Percentiles rank a stretch among this genome's conserved stretches.
phyloP scores from a whole-genome alignment of 805 yeast genomes.

The Cyberlindnera japonica region DNA sequence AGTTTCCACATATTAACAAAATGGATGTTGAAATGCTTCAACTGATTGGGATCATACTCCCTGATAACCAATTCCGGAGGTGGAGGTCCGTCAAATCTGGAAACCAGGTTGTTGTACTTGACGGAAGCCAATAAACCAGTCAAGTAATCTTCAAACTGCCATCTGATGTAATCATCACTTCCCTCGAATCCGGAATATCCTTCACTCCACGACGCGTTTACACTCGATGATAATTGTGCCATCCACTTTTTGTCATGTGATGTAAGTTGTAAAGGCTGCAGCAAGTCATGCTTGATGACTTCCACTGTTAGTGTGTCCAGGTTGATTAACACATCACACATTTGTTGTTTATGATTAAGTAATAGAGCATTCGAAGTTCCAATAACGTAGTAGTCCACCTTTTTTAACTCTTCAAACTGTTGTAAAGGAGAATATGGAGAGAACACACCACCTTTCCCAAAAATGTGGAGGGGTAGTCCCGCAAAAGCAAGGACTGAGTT shows the following conservation, averaged over 20 bases:
- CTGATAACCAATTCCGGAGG: conserved; percentile 30
- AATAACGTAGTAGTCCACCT: conserved; percentile 62
- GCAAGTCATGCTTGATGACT: conserved; percentile 41
- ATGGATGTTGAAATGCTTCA: conserved; percentile 38
- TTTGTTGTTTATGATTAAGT: conserved; percentile 54
- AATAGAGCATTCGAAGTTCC: conserved; percentile 89
- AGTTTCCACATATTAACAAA: conserved; percentile 52
- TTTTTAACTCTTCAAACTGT: conserved; percentile 71
- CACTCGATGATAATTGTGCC: conserved; percentile 45
- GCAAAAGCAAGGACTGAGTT: conserved; percentile 71
- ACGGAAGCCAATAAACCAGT: conserved; percentile 69
- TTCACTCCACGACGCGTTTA: conserved; percentile 31
- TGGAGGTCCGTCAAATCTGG: conserved; percentile 33
- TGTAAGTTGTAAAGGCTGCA: conserved; percentile 43
- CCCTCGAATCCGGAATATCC: conserved; percentile 55
- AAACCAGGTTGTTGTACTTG: conserved; percentile 60
- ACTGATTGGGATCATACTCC: conserved; percentile 30
- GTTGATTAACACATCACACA: conserved; percentile 71
- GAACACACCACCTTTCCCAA: conserved; percentile 83
- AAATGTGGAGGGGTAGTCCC: conserved; percentile 84
- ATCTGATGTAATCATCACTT: conserved; percentile 83
- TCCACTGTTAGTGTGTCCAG: conserved; percentile 52
- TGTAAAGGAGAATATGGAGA: conserved; percentile 94
- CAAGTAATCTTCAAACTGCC: conserved; percentile 87
- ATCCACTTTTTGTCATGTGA: conserved; percentile 75